phyloP scores from a whole-genome alignment of 805 yeast genomes.

The Schwanniomyces pseudopolymorphus region DNA sequence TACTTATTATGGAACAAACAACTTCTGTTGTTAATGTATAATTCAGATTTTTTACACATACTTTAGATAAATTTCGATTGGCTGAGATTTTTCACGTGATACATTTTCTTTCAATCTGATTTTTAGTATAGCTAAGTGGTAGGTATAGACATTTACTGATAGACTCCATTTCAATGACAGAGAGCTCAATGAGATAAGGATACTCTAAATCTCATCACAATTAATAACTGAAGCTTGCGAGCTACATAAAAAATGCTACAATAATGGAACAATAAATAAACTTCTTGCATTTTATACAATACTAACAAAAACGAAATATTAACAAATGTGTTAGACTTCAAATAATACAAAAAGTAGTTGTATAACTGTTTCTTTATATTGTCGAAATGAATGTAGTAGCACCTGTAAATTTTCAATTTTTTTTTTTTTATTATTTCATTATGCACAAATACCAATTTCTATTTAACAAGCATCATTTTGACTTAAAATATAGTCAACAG shows the following conservation, averaged over 20 bases:
- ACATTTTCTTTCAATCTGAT: no score
- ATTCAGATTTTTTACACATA: background rate
- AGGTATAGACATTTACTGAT: no score
- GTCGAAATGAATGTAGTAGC: background rate
- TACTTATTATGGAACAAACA: background rate
- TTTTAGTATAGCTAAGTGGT: no score
- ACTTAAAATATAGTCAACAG: conserved; percentile 40
- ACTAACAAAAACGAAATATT: background rate
- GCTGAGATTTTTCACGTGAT: conserved; percentile 5
- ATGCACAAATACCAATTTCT: background rate
- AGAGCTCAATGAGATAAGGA: no score
- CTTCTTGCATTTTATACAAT: background rate
- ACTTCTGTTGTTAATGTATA: background rate
- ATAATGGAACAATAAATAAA: background rate
- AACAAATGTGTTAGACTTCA: background rate
- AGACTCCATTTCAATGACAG: no score
- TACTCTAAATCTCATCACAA: no score
- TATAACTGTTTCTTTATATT: background rate
- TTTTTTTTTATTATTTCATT: background rate
- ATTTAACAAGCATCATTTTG: conserved; percentile 42
- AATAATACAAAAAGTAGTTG: background rate
- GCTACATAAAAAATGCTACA: background rate
- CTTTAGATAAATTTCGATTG: conserved; percentile 3
- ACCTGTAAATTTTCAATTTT: background rate
- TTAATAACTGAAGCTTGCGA: no score